Evolutionary conservation across 192 early-diverging fungal genomes (phyloP), one percentile per base, ranked within the genome.

Genomic region (Phycomyces blakesleeanus): DNA sequence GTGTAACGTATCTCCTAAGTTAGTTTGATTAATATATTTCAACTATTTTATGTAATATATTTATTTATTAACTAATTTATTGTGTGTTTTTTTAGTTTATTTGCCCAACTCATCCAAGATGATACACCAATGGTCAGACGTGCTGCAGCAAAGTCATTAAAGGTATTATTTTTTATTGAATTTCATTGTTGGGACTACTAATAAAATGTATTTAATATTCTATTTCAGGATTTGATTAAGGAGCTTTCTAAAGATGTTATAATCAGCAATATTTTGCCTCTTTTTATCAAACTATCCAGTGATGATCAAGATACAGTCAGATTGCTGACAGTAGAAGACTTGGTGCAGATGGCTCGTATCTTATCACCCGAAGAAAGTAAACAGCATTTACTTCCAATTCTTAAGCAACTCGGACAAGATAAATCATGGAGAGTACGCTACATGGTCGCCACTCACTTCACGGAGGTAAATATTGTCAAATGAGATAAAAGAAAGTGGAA

Each of bases 111-210:
- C 22, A 88, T 87, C 68, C 81, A 87, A 68, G 97, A 99, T 77
- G 94, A 96, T 51, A 97, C 94, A 21, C 97, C 97, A 20, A 99
- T 99, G 97, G 96, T 97, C 66, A 84, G 96, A 62, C 86, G 97
- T 60, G 93, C 95, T 3, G 94, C 94, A 26, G 91, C 94, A 15
- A 91, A 90, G 29, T 79, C 89, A 57, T 73, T 95, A 24, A 81
- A 79, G 40, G 90, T 91, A 81, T 76, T 21, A n/a, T 29, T 55
- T 2, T 9, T 37, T 51, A 47, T 15, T 37, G 12, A 51, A n/a
- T n/a, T n/a, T n/a, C n/a, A n/a, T 60, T 42, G 52, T 49, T n/a
- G n/a, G n/a, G n/a, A 26, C 7, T 15, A 29, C 1, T n/a, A 41
- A 24, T 27, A 5, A 15, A 1, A 4, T 29, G 20, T 55, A 39